Conservation (phyloP, 2,329 filamentous ascomycete species). For the Fusarium sp. region DNA sequence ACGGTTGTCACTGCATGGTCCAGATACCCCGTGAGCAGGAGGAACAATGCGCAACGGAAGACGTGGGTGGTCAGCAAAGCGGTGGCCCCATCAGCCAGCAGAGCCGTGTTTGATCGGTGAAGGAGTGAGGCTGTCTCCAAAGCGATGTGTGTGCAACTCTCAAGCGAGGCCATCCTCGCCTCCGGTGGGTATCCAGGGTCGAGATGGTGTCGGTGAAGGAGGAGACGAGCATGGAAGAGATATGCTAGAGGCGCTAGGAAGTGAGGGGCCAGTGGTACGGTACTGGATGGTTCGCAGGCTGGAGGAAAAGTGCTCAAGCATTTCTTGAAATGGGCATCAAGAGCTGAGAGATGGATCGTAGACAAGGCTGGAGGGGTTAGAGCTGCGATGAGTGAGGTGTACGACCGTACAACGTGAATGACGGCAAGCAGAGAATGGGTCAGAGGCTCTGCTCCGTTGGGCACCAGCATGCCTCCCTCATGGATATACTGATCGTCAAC, state of each 20-base stretch:
- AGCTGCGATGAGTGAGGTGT: slow-evolving; percentile 78
- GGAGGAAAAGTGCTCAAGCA: slow-evolving; percentile 83
- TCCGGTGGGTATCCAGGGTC: slow-evolving; percentile 75
- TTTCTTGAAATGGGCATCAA: slow-evolving; percentile 82
- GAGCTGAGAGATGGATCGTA: slow-evolving; percentile 75
- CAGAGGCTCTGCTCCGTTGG: slow-evolving; percentile 64
- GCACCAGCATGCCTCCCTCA: slow-evolving; percentile 65
- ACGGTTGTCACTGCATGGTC: slow-evolving; percentile 79
- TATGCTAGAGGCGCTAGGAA: slow-evolving; percentile 81
- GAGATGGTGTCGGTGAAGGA: slow-evolving; percentile 91
- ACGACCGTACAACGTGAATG: slow-evolving; percentile 84
- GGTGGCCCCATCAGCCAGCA: slow-evolving; percentile 74
- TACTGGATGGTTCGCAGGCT: slow-evolving; percentile 75
- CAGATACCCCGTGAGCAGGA: slow-evolving; percentile 80
- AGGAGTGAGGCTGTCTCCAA: slow-evolving; percentile 84
- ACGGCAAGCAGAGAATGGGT: slow-evolving; percentile 81
- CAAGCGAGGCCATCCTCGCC: slow-evolving; percentile 77
- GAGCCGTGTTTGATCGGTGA: slow-evolving; percentile 70
- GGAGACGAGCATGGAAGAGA: slow-evolving; percentile 84
- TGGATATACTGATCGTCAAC: slow-evolving; percentile 84
- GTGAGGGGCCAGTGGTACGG: slow-evolving; percentile 77
- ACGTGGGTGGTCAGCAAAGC: slow-evolving; percentile 84
- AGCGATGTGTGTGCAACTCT: slow-evolving; percentile 79
- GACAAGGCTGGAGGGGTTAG: slow-evolving; percentile 76
- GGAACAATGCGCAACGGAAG: slow-evolving; percentile 86